Conservation (phyloP, 176 grass and related monocot genomes). For the Thinopyrum elongatum region DNA sequence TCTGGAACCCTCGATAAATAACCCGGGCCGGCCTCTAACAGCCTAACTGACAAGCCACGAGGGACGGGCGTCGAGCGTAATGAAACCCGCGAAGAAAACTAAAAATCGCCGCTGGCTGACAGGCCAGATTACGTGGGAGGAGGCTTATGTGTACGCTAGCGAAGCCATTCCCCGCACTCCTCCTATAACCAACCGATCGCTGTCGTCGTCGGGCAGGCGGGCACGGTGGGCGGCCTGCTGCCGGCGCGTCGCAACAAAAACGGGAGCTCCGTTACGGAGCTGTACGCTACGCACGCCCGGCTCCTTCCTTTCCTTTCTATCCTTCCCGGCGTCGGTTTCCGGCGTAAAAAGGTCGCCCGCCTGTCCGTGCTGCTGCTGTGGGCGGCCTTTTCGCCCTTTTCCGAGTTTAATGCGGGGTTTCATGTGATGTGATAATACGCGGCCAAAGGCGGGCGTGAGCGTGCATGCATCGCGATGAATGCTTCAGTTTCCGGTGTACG, state of each 20-base stretch:
- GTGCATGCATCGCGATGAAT: neutral
- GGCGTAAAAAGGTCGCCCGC: neutral
- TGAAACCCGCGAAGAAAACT: neutral
- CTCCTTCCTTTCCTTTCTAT: neutral
- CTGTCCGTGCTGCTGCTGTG: neutral
- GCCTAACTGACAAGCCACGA: neutral
- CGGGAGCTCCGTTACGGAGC: neutral
- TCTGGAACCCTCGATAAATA: neutral
- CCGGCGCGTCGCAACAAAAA: constrained; percentile 15
- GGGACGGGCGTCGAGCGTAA: neutral
- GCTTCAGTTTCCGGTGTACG: neutral
- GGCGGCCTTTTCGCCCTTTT: neutral
- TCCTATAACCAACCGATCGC: neutral
- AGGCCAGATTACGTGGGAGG: neutral
- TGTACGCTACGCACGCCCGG: neutral
- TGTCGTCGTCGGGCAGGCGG: neutral
- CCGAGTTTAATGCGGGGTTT: neutral
- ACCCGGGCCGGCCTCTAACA: neutral
- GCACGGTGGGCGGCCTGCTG: neutral
- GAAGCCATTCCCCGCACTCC: neutral
- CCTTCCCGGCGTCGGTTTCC: neutral
- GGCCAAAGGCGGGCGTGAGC: neutral
- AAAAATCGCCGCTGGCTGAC: neutral
- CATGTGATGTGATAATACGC: neutral
- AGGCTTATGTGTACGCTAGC: neutral